Conservation (phyloP, 164 flowering plant genomes). For the Liriodendron chinense region DNA sequence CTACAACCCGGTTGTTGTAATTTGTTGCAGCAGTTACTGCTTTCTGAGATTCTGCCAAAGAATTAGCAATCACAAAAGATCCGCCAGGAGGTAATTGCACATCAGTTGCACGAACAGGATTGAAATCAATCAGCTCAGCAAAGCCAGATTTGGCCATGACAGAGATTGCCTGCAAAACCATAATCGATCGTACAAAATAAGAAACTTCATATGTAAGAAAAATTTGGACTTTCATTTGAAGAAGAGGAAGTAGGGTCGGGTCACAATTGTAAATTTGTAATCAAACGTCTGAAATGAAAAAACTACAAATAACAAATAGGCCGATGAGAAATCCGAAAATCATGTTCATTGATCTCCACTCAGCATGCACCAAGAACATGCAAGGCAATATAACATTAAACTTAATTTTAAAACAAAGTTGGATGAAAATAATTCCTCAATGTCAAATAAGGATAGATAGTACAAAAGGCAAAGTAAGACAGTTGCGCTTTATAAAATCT, state of each 20-base stretch:
- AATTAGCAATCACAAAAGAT: constrained; percentile 87
- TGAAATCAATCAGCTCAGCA: constrained; percentile 95
- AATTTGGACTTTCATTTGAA: background rate
- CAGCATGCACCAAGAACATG: background rate
- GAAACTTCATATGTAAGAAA: background rate
- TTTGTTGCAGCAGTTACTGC: constrained; percentile 98
- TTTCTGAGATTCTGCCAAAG: constrained; percentile 92
- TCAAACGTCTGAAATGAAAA: background rate
- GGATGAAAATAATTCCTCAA: background rate
- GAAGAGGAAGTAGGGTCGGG: background rate
- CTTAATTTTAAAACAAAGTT: background rate
- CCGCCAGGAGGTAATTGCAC: constrained; percentile 94
- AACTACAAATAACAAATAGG: background rate
- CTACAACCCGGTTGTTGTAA: constrained; percentile 95
- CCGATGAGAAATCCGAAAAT: background rate
- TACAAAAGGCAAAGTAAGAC: background rate
- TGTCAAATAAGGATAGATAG: background rate
- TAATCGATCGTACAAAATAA: background rate
- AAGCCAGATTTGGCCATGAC: constrained; percentile 93
- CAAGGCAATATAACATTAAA: background rate
- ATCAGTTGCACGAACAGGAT: constrained; percentile 94
- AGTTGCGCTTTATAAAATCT: background rate
- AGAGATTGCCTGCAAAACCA: constrained; percentile 76
- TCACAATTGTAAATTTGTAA: background rate
- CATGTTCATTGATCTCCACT: background rate